Percentiles rank a stretch among this genome's conserved stretches.
Conservation (phyloP, 2,329 filamentous ascomycete genomes). For the Camillea tinctor region DNA sequence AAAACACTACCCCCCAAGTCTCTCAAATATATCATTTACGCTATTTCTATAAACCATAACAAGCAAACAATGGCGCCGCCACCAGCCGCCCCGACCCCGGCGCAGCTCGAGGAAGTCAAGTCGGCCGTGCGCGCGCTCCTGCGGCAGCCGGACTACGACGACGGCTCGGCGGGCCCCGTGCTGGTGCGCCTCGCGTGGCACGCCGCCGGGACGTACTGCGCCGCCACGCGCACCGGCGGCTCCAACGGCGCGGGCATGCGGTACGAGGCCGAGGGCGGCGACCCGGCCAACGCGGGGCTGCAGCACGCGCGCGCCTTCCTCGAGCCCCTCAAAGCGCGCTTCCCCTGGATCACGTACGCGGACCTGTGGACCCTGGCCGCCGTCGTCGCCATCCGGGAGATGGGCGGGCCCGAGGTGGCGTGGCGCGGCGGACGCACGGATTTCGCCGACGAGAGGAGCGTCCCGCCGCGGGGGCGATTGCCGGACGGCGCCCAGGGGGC, state of each 20-base stretch:
- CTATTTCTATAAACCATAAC: no score
- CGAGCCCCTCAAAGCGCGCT: slow-evolving; percentile 57
- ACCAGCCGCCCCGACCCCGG: slow-evolving; percentile 17
- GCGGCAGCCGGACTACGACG: slow-evolving; percentile 62
- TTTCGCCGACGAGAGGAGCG: slow-evolving; percentile 58
- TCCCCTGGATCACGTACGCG: slow-evolving; percentile 64
- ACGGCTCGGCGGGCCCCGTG: slow-evolving; percentile 62
- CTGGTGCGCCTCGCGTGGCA: slow-evolving; percentile 66
- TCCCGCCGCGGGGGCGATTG: slow-evolving; percentile 58
- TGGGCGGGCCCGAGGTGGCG: slow-evolving; percentile 57
- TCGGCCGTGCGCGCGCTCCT: slow-evolving; percentile 53
- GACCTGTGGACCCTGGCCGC: slow-evolving; percentile 65
- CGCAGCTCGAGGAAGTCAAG: slow-evolving; percentile 41
- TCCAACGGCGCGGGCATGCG: slow-evolving; percentile 66
- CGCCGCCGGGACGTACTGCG: slow-evolving; percentile 62
- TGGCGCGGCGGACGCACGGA: slow-evolving; percentile 62
- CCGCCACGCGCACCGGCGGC: slow-evolving; percentile 58
- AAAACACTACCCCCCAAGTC: no score
- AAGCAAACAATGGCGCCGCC: background rate
- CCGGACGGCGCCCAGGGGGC: slow-evolving; percentile 77
- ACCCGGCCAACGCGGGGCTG: slow-evolving; percentile 64
- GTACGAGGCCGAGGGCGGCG: slow-evolving; percentile 62
- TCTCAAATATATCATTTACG: no score
- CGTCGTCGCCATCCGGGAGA: slow-evolving; percentile 55
- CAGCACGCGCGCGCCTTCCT: slow-evolving; percentile 63